Percentiles rank a stretch among this genome's conserved stretches.
Conservation (phyloP, 441 rosid genomes). For the Geranium incanum region DNA sequence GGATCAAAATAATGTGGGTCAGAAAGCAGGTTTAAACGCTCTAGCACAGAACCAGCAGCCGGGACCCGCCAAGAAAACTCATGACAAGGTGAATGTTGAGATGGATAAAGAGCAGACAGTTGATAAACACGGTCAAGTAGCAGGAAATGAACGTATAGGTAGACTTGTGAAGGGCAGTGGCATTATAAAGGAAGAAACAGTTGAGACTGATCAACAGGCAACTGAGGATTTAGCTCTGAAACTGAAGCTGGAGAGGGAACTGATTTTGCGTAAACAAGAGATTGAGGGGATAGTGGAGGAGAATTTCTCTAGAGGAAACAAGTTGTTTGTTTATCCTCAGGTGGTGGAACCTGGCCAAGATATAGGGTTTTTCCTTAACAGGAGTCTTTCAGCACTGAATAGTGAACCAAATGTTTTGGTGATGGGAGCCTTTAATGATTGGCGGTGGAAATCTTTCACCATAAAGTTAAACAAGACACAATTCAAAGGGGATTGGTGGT, state of each 20-base stretch:
- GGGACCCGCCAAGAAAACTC: constrained; percentile 22
- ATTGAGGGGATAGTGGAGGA: constrained; percentile 50
- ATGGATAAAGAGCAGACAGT: constrained; percentile 29
- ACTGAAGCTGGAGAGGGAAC: constrained; percentile 40
- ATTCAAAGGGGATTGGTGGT: constrained; percentile 76
- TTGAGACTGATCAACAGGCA: constrained; percentile 12
- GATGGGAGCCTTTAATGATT: constrained; percentile 90
- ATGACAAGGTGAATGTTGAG: constrained; percentile 26
- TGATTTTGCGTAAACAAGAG: constrained; percentile 38
- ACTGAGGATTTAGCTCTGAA: constrained; percentile 25
- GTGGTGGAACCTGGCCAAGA: constrained; percentile 54
- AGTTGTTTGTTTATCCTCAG: constrained; percentile 64
- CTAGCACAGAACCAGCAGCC: constrained; percentile 24
- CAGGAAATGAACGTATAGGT: constrained; percentile 31
- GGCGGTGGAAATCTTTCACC: constrained; percentile 88
- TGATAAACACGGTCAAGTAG: constrained; percentile 24
- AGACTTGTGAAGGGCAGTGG: constrained; percentile 25
- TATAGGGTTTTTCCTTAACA: constrained; percentile 66
- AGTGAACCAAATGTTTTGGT: constrained; percentile 59
- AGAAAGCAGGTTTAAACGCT: constrained; percentile 36
- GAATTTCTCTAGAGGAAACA: constrained; percentile 37
- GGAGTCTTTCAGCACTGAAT: constrained; percentile 50
- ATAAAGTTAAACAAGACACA: constrained; percentile 55
- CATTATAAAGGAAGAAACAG: constrained; percentile 20
- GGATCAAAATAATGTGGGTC: constrained; percentile 34